Conservation (phyloP, 2,329 filamentous ascomycete genomes). For the Dothideomycetes sp. region DNA sequence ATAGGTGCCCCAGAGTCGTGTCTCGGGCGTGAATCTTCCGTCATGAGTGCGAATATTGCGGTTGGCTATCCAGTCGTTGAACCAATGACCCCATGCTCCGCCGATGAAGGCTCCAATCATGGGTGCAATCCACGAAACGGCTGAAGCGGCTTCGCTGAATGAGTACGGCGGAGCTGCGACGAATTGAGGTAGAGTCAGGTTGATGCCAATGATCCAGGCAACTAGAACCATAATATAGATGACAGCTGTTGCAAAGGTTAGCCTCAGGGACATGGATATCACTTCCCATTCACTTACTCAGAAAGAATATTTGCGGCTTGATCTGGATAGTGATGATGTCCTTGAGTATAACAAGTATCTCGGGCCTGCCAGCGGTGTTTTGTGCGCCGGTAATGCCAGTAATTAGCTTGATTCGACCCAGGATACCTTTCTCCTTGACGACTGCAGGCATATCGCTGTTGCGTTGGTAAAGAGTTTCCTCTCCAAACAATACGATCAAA, state of each 20-base stretch:
- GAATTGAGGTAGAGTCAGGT: slow-evolving; percentile 16
- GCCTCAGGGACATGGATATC: too few species aligned
- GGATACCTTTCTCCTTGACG: neutral
- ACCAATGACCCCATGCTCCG: slow-evolving; percentile 25
- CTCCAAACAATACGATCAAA: slow-evolving; percentile 19
- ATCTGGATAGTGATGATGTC: slow-evolving; percentile 8
- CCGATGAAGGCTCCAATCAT: slow-evolving; percentile 23
- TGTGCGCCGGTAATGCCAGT: slow-evolving; percentile 6
- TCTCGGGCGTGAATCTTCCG: slow-evolving; percentile 19
- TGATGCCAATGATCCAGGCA: slow-evolving; percentile 20
- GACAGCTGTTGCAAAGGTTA: slow-evolving; percentile 5
- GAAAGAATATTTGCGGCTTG: slow-evolving; percentile 8
- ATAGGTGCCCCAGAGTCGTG: slow-evolving; percentile 22
- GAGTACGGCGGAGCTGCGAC: slow-evolving; percentile 14
- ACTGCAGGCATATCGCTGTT: neutral
- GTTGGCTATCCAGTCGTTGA: slow-evolving; percentile 24
- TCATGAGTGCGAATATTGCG: slow-evolving; percentile 22
- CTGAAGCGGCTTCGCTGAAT: slow-evolving; percentile 15
- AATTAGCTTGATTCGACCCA: slow-evolving; percentile 7
- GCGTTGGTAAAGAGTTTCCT: slow-evolving; percentile 25
- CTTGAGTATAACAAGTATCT: slow-evolving; percentile 5
- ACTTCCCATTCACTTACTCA: slow-evolving; percentile 7
- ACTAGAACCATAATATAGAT: slow-evolving; percentile 15
- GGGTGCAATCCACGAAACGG: slow-evolving; percentile 24
- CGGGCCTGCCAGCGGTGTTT: neutral